These are phyloP conservation scores for Talaromyces wortmannii DNA, from an alignment of 495 filamentous ascomycete genomes.

Conservation along the genomic window DNA sequence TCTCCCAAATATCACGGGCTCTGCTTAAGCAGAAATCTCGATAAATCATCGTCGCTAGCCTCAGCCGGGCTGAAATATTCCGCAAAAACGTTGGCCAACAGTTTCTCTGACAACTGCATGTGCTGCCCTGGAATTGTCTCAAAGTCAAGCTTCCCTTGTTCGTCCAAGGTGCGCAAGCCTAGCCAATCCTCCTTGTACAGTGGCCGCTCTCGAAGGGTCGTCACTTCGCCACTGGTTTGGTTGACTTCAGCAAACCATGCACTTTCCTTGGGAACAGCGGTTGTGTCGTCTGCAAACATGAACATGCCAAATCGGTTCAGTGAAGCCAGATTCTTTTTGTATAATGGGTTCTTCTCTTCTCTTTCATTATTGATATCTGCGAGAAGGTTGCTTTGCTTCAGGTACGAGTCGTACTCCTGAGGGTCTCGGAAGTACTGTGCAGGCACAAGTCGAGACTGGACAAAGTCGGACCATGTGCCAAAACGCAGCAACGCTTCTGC, in stretches of 20 bases:
- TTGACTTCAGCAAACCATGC: constrained; percentile 89
- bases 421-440: constrained; percentile 93
- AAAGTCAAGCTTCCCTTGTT: constrained; percentile 74
- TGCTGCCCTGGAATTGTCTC: constrained; percentile 62
- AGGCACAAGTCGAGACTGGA: constrained; percentile 75
- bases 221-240: constrained; percentile 52
- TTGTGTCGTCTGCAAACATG: constrained; percentile 80
- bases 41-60: constrained; percentile 4
- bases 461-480: constrained; percentile 69
- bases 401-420: constrained; percentile 61
- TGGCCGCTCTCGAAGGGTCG: constrained; percentile 58
- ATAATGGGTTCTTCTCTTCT: constrained; percentile 60
- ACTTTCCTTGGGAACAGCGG: constrained; percentile 85
- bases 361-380: constrained; percentile 99
- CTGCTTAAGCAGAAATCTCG: not conserved
- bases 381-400: constrained; percentile 84
- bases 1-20: not conserved
- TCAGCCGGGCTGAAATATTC: constrained; percentile 55
- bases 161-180: constrained; percentile 74
- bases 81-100: constrained; percentile 59
- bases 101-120: constrained; percentile 70
- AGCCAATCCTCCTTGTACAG: constrained; percentile 94
- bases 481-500: constrained; percentile 64
- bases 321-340: constrained; percentile 60
- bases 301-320: constrained; percentile 83